Conservation (phyloP, 2,329 filamentous ascomycete genomes). For the Xylaria sp. region DNA sequence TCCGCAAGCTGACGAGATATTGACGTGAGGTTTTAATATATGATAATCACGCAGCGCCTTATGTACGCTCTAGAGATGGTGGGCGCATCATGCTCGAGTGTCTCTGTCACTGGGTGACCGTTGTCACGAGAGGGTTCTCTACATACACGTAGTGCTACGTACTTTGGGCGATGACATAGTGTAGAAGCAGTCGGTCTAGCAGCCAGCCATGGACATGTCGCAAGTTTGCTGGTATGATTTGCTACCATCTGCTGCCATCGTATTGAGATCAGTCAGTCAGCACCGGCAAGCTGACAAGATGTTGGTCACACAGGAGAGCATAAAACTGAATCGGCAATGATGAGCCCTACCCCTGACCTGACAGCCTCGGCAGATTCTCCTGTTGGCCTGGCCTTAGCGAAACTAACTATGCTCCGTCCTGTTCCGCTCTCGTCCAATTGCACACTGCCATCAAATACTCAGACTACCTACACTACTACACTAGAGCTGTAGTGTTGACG, state of each 20-base stretch:
- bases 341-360: conserved; percentile 22
- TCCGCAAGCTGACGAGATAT: conserved; percentile 36
- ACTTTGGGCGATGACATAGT: background rate
- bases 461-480: background rate
- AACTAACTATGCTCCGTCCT: conserved; percentile 12
- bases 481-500: background rate
- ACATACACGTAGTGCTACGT: conserved; percentile 4
- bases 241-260: conserved; percentile 16
- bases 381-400: conserved; percentile 24
- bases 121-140: conserved; percentile 27
- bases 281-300: conserved; percentile 24
- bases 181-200: background rate
- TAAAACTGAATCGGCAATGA: conserved; percentile 18
- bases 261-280: conserved; percentile 23
- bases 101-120: conserved; percentile 9
- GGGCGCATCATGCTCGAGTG: conserved; percentile 8
- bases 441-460: conserved; percentile 9
- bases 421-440: conserved; percentile 16
- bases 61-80: conserved; percentile 2
- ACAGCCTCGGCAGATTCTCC: conserved; percentile 35
- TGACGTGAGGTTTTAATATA: conserved; percentile 35
- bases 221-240: conserved; percentile 10
- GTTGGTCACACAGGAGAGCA: conserved; percentile 20
- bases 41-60: conserved; percentile 19
- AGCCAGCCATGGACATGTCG: conserved; percentile 3